Base-by-base conservation (phyloP, 2,329 filamentous ascomycete species). In the Pseudofabraea citricarpa region DNA sequence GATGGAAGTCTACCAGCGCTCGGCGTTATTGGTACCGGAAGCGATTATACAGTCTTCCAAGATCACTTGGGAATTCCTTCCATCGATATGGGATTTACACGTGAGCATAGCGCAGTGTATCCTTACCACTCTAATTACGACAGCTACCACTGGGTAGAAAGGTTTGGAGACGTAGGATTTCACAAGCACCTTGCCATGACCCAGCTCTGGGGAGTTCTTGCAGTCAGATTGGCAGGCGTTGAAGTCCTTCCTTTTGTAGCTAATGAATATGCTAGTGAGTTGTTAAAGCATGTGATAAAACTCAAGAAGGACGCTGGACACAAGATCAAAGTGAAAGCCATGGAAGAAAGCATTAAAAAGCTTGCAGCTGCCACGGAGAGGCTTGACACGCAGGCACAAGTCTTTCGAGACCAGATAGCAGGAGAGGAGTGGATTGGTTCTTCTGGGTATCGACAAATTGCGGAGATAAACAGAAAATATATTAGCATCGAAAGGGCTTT, bases 81-180 rank as follows among this genome's bases (percentile, higher is more conserved):
- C 60, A 50, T 81, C 6, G 78, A 83, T 47, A 66, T 81, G 15
- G 72, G 74, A 3, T 76, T 77, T 0, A 58, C 58, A 4, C 67
- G 66, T 3, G 41, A 56, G 0, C 58, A 61, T 0, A 37, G 40
- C 24, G 75, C 81, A 0, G 67, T 85, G 6, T 85, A 83, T 58
- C 82, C 84, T 51, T 93, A 91, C 58, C 87, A 91, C 61, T 76
- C 77, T 51, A 90, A 91, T 64, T 93, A 89, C 60, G 88, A 93
- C 57, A 85, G 75, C 32, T 89, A 86, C 58, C 71, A 81, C 55
- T 91, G 87, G 87, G 90, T 91, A 84, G 73, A 83, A 8, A 81
- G 69, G 2, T 87, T 79, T 48, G 86, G 86, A 5, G 87, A 93
- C 50, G 70, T 70, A 0, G 69, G 65, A 1, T 77, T 73, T 38